Conservation (phyloP, 148 eudicot species). For the Rhododendron molle region DNA sequence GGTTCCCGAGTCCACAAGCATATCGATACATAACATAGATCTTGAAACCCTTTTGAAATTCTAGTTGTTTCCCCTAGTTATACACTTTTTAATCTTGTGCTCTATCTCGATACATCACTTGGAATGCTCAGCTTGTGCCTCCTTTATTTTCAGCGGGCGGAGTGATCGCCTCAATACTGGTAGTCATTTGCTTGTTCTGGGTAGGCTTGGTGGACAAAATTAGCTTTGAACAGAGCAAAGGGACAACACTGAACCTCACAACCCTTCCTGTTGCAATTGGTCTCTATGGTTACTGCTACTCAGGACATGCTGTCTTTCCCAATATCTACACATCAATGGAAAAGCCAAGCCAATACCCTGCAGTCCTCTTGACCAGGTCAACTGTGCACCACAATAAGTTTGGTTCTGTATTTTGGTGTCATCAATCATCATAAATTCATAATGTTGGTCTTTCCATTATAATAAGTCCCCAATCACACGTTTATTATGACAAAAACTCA, state of each 20-base stretch:
- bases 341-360: conserved; percentile 57
- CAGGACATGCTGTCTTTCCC: conserved; percentile 96
- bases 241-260: conserved; percentile 53
- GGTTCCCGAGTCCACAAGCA: background rate
- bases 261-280: conserved; percentile 89
- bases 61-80: background rate
- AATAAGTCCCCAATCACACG: background rate
- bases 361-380: conserved; percentile 72
- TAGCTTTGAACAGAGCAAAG: conserved; percentile 41
- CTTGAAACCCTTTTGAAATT: background rate
- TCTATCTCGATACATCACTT: background rate
- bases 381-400: background rate
- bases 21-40: background rate
- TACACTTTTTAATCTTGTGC: background rate
- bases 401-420: background rate
- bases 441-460: background rate
- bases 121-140: background rate
- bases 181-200: conserved; percentile 77
- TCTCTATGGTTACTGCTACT: conserved; percentile 81
- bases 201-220: conserved; percentile 73
- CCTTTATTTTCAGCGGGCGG: conserved; percentile 71
- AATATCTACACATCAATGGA: conserved; percentile 92
- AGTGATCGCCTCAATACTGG: conserved; percentile 80
- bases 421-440: background rate
- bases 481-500: background rate